These are phyloP conservation scores for Leccinum longicurvipes DNA, from an alignment of 768 basidiomycete species.

Conservation along the genomic window DNA sequence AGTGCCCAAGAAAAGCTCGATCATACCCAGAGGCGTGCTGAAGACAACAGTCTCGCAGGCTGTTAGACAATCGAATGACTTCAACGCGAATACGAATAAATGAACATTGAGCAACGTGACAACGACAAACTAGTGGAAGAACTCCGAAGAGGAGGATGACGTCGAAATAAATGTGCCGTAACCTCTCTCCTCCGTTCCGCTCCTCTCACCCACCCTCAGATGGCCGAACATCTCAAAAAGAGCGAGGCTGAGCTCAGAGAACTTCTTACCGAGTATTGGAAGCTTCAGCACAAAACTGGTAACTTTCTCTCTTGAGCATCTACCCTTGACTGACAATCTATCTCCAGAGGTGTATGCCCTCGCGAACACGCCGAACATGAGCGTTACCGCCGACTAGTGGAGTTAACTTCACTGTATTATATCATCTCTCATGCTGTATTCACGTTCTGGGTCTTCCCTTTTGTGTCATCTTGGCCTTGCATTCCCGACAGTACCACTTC, in stretches of 20 bases:
- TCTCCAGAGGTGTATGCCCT: slow-evolving; percentile 71
- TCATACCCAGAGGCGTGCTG: slow-evolving; percentile 72
- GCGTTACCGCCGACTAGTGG: slow-evolving; percentile 29
- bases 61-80: slow-evolving; percentile 72
- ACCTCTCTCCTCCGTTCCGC: neutral
- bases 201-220: slow-evolving; percentile 41
- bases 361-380: slow-evolving; percentile 74
- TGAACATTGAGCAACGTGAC: slow-evolving; percentile 70
- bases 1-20: slow-evolving; percentile 84
- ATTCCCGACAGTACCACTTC: slow-evolving; percentile 74
- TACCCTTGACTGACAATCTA: slow-evolving; percentile 1
- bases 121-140: slow-evolving; percentile 80
- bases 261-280: slow-evolving; percentile 84
- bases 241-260: slow-evolving; percentile 80
- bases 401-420: slow-evolving; percentile 19
- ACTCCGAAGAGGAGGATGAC: slow-evolving; percentile 66
- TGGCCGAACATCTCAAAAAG: slow-evolving; percentile 67
- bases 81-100: slow-evolving; percentile 75
- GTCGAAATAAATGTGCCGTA: slow-evolving; percentile 57
- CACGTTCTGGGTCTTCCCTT: slow-evolving; percentile 34
- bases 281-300: slow-evolving; percentile 75
- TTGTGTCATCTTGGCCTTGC: slow-evolving; percentile 38
- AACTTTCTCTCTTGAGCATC: neutral
- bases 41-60: slow-evolving; percentile 73
- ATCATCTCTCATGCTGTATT: neutral